Evolutionary conservation across 176 grass and related monocot genomes (phyloP), one percentile per base, ranked within the genome.

Genomic region (Avena sativa): DNA sequence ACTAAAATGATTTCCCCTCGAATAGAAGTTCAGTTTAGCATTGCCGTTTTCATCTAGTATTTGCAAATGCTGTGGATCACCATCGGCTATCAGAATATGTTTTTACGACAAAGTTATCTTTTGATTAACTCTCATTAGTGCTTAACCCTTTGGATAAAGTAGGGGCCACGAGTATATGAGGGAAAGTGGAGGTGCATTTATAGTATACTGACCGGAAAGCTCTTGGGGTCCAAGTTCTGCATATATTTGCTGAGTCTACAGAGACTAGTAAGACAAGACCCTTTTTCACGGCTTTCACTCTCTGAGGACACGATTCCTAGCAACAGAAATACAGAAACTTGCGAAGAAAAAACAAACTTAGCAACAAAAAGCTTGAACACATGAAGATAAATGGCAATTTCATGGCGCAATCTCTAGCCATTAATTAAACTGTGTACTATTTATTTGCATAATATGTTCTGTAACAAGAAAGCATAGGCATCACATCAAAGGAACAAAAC

Each of bases 61-160:
- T 70, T 84, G 49, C 26, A 74, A 84, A 87, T 76, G 58, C 59
- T 52, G 16, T 58, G 48, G 71, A 77, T 71, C 73, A 59, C 80
- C 78, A 81, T 81, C 50, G 14, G 26, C 43, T 48, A 57, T n/a
- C 50, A 81, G 81, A 84, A 88, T 84, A 91, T 84, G 56, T 84
- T 72, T 68, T 52, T 28, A 17, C 66, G 21, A 76, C 49, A 71
- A 88, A 87, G 85, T 80, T 87, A 68, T 12, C 12, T 51, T 26
- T 84, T 91, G 60, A 69, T 91, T 84, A 87, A 91, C 6, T 80
- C 23, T 66, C 66, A 74, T 76, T 84, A 88, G 81, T 84, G 81
- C 81, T 68, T 80, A 74, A 80, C 81, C 81, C 76, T 91, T 87
- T 68, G 59, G 81, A 87, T 84, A 87, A 87, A 91, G 85, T 84